Evolutionary conservation across 805 yeast species (phyloP), one percentile per base, ranked within the genome.

Genomic region (Starmerella apicola): DNA sequence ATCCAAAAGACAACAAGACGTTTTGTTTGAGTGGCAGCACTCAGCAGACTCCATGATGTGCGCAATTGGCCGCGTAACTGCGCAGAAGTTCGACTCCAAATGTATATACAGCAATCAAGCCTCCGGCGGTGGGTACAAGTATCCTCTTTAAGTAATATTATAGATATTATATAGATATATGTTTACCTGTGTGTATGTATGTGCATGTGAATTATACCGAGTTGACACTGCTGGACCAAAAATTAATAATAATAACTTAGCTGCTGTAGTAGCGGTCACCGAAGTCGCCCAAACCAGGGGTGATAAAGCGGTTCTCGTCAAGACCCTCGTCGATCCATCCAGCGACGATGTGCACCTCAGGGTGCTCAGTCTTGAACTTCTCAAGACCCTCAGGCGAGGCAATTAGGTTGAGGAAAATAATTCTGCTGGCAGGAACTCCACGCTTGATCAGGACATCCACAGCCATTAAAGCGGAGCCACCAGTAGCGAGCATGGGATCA

Each of bases 401-500:
- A 57, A 91, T 74, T 55, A 91, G 71, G 62, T 91, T 91, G 61
- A 91, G 68, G 58, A 91, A 91, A 59, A 84, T 70, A 51, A 91
- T 91, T 56, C 93, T 74, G 47, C 85, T 86, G 51, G 77, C 78
- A 42, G 76, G 76, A 35, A 88, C 97, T 37, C 98, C 97, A 55
- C 91, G 74, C 40, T 76, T 68, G 43, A 81, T 67, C 54, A 91
- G 66, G 15, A 91, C 96, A 45, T 91, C 94, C 15, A 86, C 83
- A 13, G 97, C 99, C 91, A 86, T 81, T 61, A 84, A 74, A 16
- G 97, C 98, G 45, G 95, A 81, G 37, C 98, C 98, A 51, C 98
- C 98, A 16, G 99, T 91, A 25, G 99, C 99, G 57, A 91, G 72
- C 93, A 91, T 81, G 42, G 99, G 98, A 57, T 91, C 99, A 50